Base-by-base conservation (phyloP, 768 basidiomycete genomes). In the Tulasnella sp. region DNA sequence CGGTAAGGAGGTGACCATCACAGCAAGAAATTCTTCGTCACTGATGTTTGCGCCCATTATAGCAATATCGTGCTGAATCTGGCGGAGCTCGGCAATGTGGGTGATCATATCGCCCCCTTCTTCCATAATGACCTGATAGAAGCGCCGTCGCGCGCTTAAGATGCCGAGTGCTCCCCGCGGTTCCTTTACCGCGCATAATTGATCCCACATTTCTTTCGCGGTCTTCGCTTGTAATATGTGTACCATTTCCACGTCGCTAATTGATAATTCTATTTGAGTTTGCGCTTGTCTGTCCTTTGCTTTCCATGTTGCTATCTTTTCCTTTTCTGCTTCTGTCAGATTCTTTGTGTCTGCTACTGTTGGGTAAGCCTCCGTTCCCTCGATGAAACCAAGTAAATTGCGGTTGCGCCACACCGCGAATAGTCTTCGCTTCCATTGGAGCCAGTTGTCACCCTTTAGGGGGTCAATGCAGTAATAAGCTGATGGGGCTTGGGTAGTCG, bases 81-180 rank as follows among this genome's bases (percentile, higher is more conserved):
- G 51, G 44, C 81, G 74, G 73, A 86, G 81, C 48, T 79, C 81
- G 10, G 78, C 78, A 32, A 86, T 81, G 77, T 85, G 84, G 70
- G 82, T 82, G 29, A 83, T 82, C 44, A 86, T 82, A 69, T 83
- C 81, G 26, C 80, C 79, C 10, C 80, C 82, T 13, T 86, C 85
- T 35, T 82, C 81, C 70, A 82, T 83, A 26, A 80, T 73, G 16
- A 81, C 74, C 1, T 82, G 79, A 57, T 81, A 83, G 76, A 85
- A 76, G 74, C 83, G 83, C 16, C 83, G 79, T 37, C 81, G 81
- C 39, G 81, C 73, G 4, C 79, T 76, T 0, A 85, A 78, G 20
- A 84, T 81, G 6, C 82, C 83, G 10, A 84, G 79, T 11, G 82
- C 73, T 7, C 85, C 84, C 40, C 79, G 74, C 5, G 81, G 77